Percentiles rank a stretch among this genome's conserved stretches.
phyloP scores from a whole-genome alignment of 495 filamentous ascomycete species.

The Hypoxylon subgilvum region DNA sequence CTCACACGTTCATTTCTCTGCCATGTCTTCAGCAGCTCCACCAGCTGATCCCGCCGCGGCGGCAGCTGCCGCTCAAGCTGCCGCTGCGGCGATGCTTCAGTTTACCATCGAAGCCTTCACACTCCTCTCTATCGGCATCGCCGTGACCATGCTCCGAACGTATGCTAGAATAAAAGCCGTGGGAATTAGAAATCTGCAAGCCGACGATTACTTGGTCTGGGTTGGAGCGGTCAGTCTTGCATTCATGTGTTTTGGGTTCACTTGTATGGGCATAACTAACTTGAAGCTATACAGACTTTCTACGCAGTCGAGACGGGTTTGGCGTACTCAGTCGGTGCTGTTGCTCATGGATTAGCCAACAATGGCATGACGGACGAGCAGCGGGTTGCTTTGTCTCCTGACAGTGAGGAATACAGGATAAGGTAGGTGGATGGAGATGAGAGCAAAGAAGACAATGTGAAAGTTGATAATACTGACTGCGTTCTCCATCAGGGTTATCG shows the following conservation, averaged over 20 bases:
- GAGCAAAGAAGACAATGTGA: neutral
- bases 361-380: slow-evolving; percentile 64
- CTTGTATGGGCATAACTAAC: slow-evolving; percentile 11
- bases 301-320: slow-evolving; percentile 48
- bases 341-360: slow-evolving; percentile 64
- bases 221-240: slow-evolving; percentile 46
- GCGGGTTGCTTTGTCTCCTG: slow-evolving; percentile 50
- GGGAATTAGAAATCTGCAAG: slow-evolving; percentile 42
- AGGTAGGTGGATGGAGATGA: slow-evolving; percentile 26
- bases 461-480: slow-evolving; percentile 6
- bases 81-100: slow-evolving; percentile 38
- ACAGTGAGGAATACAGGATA: slow-evolving; percentile 54
- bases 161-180: slow-evolving; percentile 45
- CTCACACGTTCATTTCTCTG: slow-evolving; percentile 4
- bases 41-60: slow-evolving; percentile 22
- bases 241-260: neutral
- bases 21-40: slow-evolving; percentile 24
- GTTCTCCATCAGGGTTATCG: slow-evolving; percentile 50
- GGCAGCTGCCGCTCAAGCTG: slow-evolving; percentile 37
- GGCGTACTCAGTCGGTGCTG: slow-evolving; percentile 47
- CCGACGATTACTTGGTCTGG: slow-evolving; percentile 52
- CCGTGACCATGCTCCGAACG: slow-evolving; percentile 45
- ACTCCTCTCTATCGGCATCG: slow-evolving; percentile 49
- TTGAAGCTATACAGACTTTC: slow-evolving; percentile 31
- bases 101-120: slow-evolving; percentile 55